These are phyloP conservation scores for Lipomyces chichibuensis DNA, from an alignment of 805 yeast species.

Conservation along the genomic window DNA sequence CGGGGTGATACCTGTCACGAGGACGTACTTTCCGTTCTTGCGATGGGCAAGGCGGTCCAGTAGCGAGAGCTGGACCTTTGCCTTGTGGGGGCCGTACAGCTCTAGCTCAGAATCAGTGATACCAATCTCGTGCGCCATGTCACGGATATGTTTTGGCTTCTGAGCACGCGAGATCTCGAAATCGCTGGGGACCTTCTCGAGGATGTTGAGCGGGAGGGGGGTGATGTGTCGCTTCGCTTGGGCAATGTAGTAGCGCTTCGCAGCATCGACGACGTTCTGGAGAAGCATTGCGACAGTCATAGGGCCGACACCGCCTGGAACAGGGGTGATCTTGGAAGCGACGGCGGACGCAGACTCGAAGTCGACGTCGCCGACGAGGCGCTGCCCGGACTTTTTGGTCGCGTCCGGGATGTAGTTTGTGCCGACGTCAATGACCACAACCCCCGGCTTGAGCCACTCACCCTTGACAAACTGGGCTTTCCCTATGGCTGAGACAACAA, in stretches of 20 bases:
- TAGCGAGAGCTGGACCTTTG: constrained; percentile 74
- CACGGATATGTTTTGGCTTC: constrained; percentile 76
- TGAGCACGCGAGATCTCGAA: constrained; percentile 87
- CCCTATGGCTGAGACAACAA: constrained; percentile 91
- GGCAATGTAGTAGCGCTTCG: constrained; percentile 57
- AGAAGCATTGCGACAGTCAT: constrained; percentile 98
- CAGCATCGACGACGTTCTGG: constrained; percentile 79
- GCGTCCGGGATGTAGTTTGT: constrained; percentile 84
- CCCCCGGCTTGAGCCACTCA: constrained; percentile 83
- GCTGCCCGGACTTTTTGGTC: constrained; percentile 72
- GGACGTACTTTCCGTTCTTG: constrained; percentile 79
- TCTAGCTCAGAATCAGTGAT: constrained; percentile 77
- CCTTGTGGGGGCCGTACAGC: constrained; percentile 86
- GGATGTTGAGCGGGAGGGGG: constrained; percentile 59
- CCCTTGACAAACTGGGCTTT: constrained; percentile 81
- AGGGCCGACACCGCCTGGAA: constrained; percentile 99
- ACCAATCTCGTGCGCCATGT: constrained; percentile 82
- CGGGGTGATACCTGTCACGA: constrained; percentile 97
- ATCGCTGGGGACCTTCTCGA: constrained; percentile 85
- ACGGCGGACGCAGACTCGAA: constrained; percentile 63
- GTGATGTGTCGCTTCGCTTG: constrained; percentile 54
- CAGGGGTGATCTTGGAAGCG: constrained; percentile 85
- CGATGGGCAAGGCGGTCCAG: constrained; percentile 65
- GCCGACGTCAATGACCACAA: constrained; percentile 91
- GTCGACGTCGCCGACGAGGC: constrained; percentile 95